Percentiles rank a stretch among this genome's conserved stretches.
phyloP scores from a whole-genome alignment of 331 rosid genomes.

The Telfairia occidentalis region DNA sequence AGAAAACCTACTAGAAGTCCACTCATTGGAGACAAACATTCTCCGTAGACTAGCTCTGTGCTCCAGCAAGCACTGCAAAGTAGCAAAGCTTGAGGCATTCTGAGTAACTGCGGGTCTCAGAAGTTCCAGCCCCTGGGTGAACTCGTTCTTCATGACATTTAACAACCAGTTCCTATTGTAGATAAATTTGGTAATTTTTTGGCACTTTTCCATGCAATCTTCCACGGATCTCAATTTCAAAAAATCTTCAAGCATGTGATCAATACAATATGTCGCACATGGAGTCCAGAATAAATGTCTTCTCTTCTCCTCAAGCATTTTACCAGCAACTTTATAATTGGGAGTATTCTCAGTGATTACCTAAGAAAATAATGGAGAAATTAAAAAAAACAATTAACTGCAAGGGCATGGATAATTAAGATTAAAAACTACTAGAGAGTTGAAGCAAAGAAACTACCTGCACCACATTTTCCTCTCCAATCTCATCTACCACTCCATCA shows the following conservation, averaged over 20 bases:
- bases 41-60: conserved; percentile 54
- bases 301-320: conserved; percentile 89
- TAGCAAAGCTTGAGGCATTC: conserved; percentile 69
- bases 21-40: conserved; percentile 74
- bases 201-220: conserved; percentile 83
- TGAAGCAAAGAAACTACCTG: conserved; percentile 57
- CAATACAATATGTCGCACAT: conserved; percentile 68
- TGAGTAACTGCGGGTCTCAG: conserved; percentile 48
- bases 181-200: conserved; percentile 60
- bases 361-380: conserved; percentile 25
- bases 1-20: conserved; percentile 65
- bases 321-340: conserved; percentile 64
- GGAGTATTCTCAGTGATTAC: conserved; percentile 78
- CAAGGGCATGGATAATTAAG: conserved; percentile 15
- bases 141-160: conserved; percentile 71
- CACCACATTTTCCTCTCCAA: conserved; percentile 80
- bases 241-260: conserved; percentile 75
- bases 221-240: conserved; percentile 63
- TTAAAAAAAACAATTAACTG: conserved; percentile 16
- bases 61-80: conserved; percentile 68
- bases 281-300: conserved; percentile 85
- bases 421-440: conserved; percentile 20
- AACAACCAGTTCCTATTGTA: conserved; percentile 76
- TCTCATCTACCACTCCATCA: conserved; percentile 77
- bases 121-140: conserved; percentile 72